Evolutionary conservation across 208 protist genomes (phyloP).

Genomic region (Trypanosoma melophagium): DNA sequence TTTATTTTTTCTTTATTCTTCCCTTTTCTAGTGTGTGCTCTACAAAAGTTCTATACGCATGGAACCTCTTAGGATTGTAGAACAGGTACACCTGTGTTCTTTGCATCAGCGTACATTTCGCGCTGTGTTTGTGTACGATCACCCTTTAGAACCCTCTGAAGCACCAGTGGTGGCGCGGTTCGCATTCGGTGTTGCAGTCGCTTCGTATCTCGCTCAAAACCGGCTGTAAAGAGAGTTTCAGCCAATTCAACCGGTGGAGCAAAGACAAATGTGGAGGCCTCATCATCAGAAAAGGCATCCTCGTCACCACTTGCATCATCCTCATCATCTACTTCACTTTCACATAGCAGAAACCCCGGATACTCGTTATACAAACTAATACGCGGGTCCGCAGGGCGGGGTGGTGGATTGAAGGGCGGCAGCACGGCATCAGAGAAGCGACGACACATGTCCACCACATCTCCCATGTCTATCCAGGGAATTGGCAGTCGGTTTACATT

Average conservation of each 20-base stretch:
- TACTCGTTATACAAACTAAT: conserved; percentile 88
- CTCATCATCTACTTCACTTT: conserved; percentile 88
- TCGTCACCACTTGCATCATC: conserved; percentile 82
- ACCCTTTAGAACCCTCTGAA: conserved; percentile 69
- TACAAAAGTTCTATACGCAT: neutral
- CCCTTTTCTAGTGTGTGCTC: neutral
- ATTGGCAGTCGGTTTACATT: conserved; percentile 88
- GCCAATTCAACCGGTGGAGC: conserved; percentile 80
- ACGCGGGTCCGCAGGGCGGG: conserved; percentile 83
- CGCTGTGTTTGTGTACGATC: conserved; percentile 74
- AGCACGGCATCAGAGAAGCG: conserved; percentile 66
- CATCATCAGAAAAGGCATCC: conserved; percentile 89
- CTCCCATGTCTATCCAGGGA: conserved; percentile 91
- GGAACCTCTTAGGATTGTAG: neutral
- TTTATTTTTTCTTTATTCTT: conserved; percentile 5
- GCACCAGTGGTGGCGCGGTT: conserved; percentile 80
- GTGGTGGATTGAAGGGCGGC: conserved; percentile 80
- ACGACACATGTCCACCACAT: conserved; percentile 88
- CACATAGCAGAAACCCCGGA: conserved; percentile 85
- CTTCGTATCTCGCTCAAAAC: conserved; percentile 86
- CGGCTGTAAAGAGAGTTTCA: conserved; percentile 85
- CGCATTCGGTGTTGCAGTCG: conserved; percentile 87
- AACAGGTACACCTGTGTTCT: neutral
- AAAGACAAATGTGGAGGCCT: conserved; percentile 87
- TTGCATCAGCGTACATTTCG: conserved; percentile 68